Evolutionary conservation across 371 early-diverging fungal genomes (phyloP), one percentile per base, ranked within the genome.

Genomic region (Saksenaea oblongispora): DNA sequence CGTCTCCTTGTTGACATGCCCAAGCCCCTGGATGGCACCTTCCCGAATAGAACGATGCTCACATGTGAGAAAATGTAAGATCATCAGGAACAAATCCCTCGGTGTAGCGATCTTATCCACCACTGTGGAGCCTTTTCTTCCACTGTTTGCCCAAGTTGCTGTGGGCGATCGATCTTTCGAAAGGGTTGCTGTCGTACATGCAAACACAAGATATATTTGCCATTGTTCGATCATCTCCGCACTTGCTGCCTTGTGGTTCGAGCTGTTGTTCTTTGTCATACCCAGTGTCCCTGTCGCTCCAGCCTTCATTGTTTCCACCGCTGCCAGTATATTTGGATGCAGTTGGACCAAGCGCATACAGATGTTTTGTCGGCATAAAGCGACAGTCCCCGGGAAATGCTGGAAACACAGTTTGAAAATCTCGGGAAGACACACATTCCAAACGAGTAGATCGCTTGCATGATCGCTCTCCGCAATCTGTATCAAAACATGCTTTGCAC

Each of bases 191-290:
- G 87, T 90, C 14, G 87, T 82, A 61, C 89, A 89, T 8, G 85
- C 86, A 73, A 90, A 91, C 2, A 84, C 77, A 7, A 93, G 72
- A 69, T 91, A 91, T 3, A 86, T 81, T 26, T 85, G 79, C 93
- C 93, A 95, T 68, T 95, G 92, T 8, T 88, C 89, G 37, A 95
- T 81, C 24, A 90, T 74, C 41, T 87, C 88, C 18, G 75, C 74
- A 14, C 83, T 85, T 5, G 84, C 88, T 5, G 80, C 63, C 34
- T 78, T 76, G 54, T 72, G 73, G 35, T 63, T 67, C 0, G 73
- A 62, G 36, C 51, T 75, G 42, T 62, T 73, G 34, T 62, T 64
- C 61, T 81, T 80, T 34, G 80, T 57, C 74, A 81, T 75, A 47
- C 80, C 76, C 11, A 81, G 57, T 0, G 80, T 78, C 5, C 83